These are phyloP conservation scores for Lactarius akahatsu DNA, from an alignment of 768 basidiomycete genomes.

Conservation along the genomic window DNA sequence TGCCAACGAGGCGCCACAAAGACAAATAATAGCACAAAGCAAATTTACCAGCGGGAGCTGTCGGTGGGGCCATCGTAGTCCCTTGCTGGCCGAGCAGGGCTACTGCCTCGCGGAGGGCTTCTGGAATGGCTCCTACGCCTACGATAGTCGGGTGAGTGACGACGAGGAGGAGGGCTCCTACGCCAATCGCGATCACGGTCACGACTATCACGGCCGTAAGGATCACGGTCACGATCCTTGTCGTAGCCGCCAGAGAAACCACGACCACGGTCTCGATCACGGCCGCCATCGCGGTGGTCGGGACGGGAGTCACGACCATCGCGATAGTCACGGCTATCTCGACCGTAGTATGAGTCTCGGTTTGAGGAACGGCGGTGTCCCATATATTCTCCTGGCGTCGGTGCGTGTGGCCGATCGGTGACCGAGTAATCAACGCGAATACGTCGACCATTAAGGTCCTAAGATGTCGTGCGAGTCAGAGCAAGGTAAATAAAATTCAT, in stretches of 20 bases:
- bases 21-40: constrained; percentile 27
- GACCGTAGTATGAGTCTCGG: constrained; percentile 40
- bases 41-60: constrained; percentile 61
- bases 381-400: constrained; percentile 98
- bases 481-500: not conserved
- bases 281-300: constrained; percentile 42
- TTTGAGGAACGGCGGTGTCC: constrained; percentile 70
- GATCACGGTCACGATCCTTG: constrained; percentile 48
- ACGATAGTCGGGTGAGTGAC: constrained; percentile 77
- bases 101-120: constrained; percentile 75
- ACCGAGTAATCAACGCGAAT: constrained; percentile 98
- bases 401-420: constrained; percentile 89
- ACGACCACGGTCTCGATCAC: constrained; percentile 45
- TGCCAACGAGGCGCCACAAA: constrained; percentile 29
- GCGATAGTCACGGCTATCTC: constrained; percentile 33
- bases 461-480: constrained; percentile 19
- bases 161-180: constrained; percentile 61
- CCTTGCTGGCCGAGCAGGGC: constrained; percentile 42
- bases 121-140: constrained; percentile 75
- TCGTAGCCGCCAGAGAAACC: constrained; percentile 29
- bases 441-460: constrained; percentile 94
- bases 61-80: constrained; percentile 50
- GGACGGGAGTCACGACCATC: constrained; percentile 39
- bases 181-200: constrained; percentile 69
- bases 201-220: constrained; percentile 41